These are phyloP conservation scores for Phaeosphaeria sp. DNA, from an alignment of 2,329 filamentous ascomycete genomes.

Conservation along the genomic window DNA sequence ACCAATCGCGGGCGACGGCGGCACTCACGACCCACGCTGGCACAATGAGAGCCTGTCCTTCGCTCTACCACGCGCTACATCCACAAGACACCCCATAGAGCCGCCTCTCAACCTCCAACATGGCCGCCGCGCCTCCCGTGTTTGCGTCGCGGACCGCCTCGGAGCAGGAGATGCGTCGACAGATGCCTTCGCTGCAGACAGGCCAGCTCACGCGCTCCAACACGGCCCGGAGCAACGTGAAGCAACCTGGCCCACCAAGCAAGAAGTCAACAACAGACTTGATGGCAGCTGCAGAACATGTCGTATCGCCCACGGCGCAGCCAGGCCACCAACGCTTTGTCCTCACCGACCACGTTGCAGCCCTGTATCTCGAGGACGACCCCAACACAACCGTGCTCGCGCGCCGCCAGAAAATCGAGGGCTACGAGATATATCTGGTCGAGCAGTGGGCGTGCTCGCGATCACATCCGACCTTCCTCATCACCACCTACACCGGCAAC, in stretches of 20 bases:
- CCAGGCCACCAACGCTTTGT: constrained; percentile 63
- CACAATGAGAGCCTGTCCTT: constrained; percentile 25
- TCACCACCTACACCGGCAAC: constrained; percentile 92
- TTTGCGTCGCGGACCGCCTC: constrained; percentile 22
- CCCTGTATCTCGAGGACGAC: constrained; percentile 82
- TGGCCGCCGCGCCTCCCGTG: constrained; percentile 29
- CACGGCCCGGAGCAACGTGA: constrained; percentile 15
- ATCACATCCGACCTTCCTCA: constrained; percentile 86
- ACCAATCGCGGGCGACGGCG: constrained; percentile 23
- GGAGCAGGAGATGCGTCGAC: constrained; percentile 38
- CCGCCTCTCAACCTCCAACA: constrained; percentile 10
- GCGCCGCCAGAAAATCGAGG: constrained; percentile 71
- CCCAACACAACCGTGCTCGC: constrained; percentile 76
- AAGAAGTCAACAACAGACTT: constrained; percentile 18
- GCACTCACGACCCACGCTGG: constrained; percentile 23
- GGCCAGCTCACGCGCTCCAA: constrained; percentile 24
- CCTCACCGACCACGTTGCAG: constrained; percentile 70
- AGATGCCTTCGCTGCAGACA: constrained; percentile 35
- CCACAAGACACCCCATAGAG: neutral
- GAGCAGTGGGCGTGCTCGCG: constrained; percentile 98
- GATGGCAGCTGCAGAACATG: constrained; percentile 16
- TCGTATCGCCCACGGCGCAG: constrained; percentile 34
- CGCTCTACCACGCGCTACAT: constrained; percentile 1
- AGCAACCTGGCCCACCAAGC: constrained; percentile 12
- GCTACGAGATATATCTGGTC: constrained; percentile 92